Conservation (phyloP, 2,329 filamentous ascomycete genomes). For the Fusarium ambrosium region DNA sequence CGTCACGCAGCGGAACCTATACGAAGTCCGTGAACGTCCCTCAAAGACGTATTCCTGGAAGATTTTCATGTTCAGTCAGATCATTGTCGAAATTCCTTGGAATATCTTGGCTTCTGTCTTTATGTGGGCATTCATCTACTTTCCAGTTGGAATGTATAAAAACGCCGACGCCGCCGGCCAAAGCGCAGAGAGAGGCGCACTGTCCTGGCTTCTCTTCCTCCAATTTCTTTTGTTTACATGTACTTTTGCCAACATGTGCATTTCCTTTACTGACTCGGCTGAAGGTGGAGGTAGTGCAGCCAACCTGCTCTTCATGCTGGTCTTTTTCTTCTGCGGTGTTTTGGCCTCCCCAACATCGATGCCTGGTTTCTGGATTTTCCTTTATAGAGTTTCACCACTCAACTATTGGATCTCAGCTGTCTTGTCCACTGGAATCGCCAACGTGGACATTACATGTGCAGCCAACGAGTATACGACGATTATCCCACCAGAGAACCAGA, state of each 20-base stretch:
- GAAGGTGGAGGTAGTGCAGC: not conserved
- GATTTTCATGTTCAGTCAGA: constrained; percentile 73
- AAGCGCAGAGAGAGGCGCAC: not conserved
- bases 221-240: constrained; percentile 4
- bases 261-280: not conserved
- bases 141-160: not conserved
- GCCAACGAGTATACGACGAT: constrained; percentile 77
- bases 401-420: constrained; percentile 83
- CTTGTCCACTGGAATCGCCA: constrained; percentile 76
- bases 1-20: constrained; percentile 75
- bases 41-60: constrained; percentile 78
- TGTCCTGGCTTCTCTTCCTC: not conserved
- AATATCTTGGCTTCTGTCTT: constrained; percentile 52
- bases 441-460: constrained; percentile 74
- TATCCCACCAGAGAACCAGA: constrained; percentile 67
- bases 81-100: constrained; percentile 75
- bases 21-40: constrained; percentile 77
- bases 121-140: not conserved
- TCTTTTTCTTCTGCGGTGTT: constrained; percentile 16
- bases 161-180: not conserved
- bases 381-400: constrained; percentile 81
- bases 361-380: constrained; percentile 62
- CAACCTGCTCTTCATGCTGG: not conserved
- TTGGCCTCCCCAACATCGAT: constrained; percentile 59
- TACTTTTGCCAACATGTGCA: constrained; percentile 1